These are phyloP conservation scores for Prunus kanzakura DNA, from an alignment of 306 rosid genomes.

Conservation along the genomic window DNA sequence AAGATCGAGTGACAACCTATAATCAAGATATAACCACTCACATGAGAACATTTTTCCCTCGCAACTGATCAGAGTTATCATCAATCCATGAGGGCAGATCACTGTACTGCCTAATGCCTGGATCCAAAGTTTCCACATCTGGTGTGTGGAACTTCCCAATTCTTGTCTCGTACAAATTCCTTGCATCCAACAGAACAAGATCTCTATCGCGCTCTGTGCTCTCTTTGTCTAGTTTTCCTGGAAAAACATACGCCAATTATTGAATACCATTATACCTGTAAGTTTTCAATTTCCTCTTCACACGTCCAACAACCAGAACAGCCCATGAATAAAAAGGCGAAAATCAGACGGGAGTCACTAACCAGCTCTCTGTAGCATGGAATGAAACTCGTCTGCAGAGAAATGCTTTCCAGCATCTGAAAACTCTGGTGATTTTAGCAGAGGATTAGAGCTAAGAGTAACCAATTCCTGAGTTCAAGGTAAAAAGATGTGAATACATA, in stretches of 20 bases:
- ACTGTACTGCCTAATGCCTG: conserved; percentile 82
- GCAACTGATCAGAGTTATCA: conserved; percentile 56
- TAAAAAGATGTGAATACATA: neutral
- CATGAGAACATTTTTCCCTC: conserved; percentile 80
- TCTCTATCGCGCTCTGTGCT: conserved; percentile 18
- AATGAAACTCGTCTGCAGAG: conserved; percentile 80
- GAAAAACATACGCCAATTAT: neutral
- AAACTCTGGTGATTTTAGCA: conserved; percentile 61
- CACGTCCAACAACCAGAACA: too few relatives aligned
- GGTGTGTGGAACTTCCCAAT: conserved; percentile 81
- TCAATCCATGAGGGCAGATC: conserved; percentile 90
- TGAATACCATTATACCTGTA: conserved; percentile 9
- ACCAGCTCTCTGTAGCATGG: conserved; percentile 65
- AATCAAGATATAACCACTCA: conserved; percentile 28
- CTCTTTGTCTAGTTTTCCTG: conserved; percentile 44
- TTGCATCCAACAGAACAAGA: conserved; percentile 77
- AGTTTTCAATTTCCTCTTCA: neutral
- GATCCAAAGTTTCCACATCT: conserved; percentile 71
- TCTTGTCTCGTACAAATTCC: conserved; percentile 92
- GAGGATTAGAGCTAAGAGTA: conserved; percentile 67
- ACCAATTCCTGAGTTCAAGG: conserved; percentile 63
- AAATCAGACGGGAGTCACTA: conserved; percentile 9
- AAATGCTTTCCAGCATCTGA: conserved; percentile 83
- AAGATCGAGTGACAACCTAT: neutral
- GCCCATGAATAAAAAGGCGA: neutral